Evolutionary conservation across 768 basidiomycete species (phyloP), one percentile per base, ranked within the genome.

Genomic region (Tulasnella calospora): DNA sequence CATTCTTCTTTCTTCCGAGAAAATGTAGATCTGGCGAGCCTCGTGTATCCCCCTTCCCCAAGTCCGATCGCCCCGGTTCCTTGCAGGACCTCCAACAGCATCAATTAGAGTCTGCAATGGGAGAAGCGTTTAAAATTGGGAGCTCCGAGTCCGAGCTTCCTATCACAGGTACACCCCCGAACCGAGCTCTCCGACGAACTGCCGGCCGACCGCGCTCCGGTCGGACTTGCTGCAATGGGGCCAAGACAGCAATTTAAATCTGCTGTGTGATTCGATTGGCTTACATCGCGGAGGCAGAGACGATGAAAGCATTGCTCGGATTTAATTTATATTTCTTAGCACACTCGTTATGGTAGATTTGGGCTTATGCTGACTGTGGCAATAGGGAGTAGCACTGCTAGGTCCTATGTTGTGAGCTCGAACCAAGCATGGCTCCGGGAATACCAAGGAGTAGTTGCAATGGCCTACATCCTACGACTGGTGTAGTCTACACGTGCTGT

Each of bases 111-210:
- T 51, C 7, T 23, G 23, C 21, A 51, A 12, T 51, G 4, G 51
- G n/a, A 51, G 1, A n/a, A 0, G 5, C 23, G 23, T 51, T n/a
- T 51, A 51, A 51, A 8, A 51, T 51, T 23, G 51, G 46, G n/a
- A 51, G 51, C 51, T n/a, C 10, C 12, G 23, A 51, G 23, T n/a
- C 10, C 12, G 23, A 51, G 23, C 61, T 67, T 67, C 33, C 17
- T 13, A 17, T 23, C 5, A 67, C 33, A 35, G 6, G 61, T 67
- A 27, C 13, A n/a, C 35, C 6, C 13, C 61, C 61, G 61, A 67
- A 67, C 12, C 33, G 61, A 67, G 61, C 61, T 67, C 61, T 33
- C 61, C 61, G 61, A 67, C 61, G 61, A 67, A 67, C 61, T 30
- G 30, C 61, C 61, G 61, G 33, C 61, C 33, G 27, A 35, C 30